A percentile compares a stretch with the other conserved stretches of the same genome.
Evolutionary conservation across 345 rosid genomes (phyloP).

Genomic region (Euphorbia tirucalli): DNA sequence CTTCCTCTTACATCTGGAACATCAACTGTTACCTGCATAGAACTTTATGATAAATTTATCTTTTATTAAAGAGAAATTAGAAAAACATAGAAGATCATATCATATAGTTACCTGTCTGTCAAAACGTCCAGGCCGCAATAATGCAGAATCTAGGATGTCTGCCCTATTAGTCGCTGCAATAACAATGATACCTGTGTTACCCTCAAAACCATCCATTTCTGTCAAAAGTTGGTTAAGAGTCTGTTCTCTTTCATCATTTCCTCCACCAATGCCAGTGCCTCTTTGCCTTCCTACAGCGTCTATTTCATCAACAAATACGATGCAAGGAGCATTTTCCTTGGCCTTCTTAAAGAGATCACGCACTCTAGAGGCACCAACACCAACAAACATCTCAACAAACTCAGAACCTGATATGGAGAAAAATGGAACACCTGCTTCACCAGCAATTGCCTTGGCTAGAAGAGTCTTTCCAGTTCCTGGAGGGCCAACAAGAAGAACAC

Average conservation of each 20-base stretch:
- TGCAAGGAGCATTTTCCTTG: constrained; percentile 93
- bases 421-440: constrained; percentile 98
- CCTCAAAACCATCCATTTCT: constrained; percentile 99
- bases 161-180: constrained; percentile 95
- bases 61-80: not conserved
- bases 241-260: constrained; percentile 98
- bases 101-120: constrained; percentile 71
- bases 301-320: constrained; percentile 97
- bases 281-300: constrained; percentile 97
- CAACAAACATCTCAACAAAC: constrained; percentile 97
- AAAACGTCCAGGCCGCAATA: constrained; percentile 91
- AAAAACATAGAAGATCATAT: not conserved
- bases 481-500: constrained; percentile 97
- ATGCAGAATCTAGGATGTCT: constrained; percentile 89
- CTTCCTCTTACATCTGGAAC: constrained; percentile 91
- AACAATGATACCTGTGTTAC: constrained; percentile 89
- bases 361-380: constrained; percentile 97
- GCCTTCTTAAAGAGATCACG: constrained; percentile 96
- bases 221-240: constrained; percentile 94
- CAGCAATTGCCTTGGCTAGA: constrained; percentile 98
- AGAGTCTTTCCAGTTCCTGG: constrained; percentile 99
- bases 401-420: constrained; percentile 97
- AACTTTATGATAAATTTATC: constrained; percentile 20
- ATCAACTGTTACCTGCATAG: constrained; percentile 76
- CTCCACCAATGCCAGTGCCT: constrained; percentile 96